A percentile compares a stretch with the other conserved stretches of the same genome.
phyloP scores from a whole-genome alignment of 2,329 filamentous ascomycete species.

The Aspergillus sp. region DNA sequence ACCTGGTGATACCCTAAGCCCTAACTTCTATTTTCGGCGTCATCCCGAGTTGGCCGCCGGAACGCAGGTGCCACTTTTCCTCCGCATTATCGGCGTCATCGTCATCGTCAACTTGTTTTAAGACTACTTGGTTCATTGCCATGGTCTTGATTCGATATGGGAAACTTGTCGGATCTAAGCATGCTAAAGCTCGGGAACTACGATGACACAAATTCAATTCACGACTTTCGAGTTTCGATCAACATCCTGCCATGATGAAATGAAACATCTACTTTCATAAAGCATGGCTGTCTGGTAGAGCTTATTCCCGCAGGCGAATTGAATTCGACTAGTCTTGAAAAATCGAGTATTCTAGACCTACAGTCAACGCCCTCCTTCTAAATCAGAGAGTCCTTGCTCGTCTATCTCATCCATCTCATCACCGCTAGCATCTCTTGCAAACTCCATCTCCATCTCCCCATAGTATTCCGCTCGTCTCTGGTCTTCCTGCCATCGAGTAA shows the following conservation, averaged over 20 bases:
- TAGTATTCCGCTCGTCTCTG: slow-evolving; percentile 27
- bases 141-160: neutral
- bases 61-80: slow-evolving; percentile 9
- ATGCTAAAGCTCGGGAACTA: too few relatives aligned
- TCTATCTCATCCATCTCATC: slow-evolving; percentile 12
- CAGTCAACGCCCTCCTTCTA: too few relatives aligned
- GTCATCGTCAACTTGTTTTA: slow-evolving; percentile 1
- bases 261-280: too few relatives aligned
- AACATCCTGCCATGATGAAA: too few relatives aligned
- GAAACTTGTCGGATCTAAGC: too few relatives aligned
- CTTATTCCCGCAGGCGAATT: too few relatives aligned
- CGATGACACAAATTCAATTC: neutral
- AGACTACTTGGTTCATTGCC: neutral
- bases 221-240: neutral
- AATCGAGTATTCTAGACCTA: too few relatives aligned
- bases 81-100: slow-evolving; percentile 8
- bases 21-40: slow-evolving; percentile 21
- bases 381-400: neutral
- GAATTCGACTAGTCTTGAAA: too few relatives aligned
- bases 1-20: slow-evolving; percentile 33
- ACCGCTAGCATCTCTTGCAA: slow-evolving; percentile 8
- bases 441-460: slow-evolving; percentile 13
- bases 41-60: neutral
- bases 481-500: slow-evolving; percentile 36
- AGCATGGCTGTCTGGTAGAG: too few relatives aligned